Evolutionary conservation across 495 filamentous ascomycete genomes (phyloP).

Genomic region (Achaetomiella virescens): DNA sequence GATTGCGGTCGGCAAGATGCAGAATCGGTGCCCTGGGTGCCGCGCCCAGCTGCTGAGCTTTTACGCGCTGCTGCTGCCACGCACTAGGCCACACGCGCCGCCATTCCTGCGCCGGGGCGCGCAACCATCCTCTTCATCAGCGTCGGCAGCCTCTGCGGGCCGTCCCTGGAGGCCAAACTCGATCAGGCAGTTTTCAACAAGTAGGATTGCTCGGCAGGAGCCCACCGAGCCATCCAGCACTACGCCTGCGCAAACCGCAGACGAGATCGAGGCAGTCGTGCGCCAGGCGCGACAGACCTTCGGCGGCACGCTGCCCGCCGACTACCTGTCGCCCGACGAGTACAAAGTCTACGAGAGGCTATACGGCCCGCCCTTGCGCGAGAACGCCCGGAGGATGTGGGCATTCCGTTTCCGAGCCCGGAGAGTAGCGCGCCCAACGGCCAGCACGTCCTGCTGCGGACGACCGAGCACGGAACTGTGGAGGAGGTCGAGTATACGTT

Average conservation of each 20-base stretch:
- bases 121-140: too few species aligned
- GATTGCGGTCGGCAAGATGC: conserved; percentile 42
- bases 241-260: conserved; percentile 9
- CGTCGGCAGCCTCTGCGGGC: conserved; percentile 15
- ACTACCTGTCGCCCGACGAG: conserved; percentile 62
- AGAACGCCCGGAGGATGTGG: conserved; percentile 54
- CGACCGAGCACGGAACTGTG: conserved; percentile 52
- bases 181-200: conserved; percentile 37
- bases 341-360: conserved; percentile 70
- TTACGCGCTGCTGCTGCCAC: conserved; percentile 33
- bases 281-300: conserved; percentile 64
- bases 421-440: conserved; percentile 19
- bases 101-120: conserved; percentile 17
- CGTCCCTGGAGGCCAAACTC: conserved; percentile 14
- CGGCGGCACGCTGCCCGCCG: conserved; percentile 72
- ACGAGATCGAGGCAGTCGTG: conserved; percentile 56
- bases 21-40: conserved; percentile 44
- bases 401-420: conserved; percentile 34
- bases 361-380: conserved; percentile 63
- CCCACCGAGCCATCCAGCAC: not conserved
- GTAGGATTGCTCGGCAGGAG: conserved; percentile 23
- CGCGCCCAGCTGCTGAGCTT: conserved; percentile 42
- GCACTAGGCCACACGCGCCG: conserved; percentile 12
- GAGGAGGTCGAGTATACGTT: conserved; percentile 52
- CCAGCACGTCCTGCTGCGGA: conserved; percentile 40